Evolutionary conservation across 257 asterid genomes (phyloP), one percentile per base, ranked within the genome.

Genomic region (Solanum tarapatanum): DNA sequence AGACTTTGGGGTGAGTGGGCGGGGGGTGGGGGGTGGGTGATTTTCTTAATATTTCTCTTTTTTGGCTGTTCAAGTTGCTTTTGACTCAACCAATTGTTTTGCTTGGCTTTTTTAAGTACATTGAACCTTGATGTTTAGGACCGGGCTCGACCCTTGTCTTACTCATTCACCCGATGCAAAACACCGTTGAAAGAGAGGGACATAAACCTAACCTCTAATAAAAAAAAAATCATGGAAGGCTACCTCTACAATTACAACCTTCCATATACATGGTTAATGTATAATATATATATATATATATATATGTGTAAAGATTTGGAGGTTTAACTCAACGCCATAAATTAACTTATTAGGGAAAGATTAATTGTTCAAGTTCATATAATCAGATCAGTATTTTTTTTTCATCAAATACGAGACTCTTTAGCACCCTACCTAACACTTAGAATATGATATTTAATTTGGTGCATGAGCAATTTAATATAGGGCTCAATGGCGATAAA

Each of bases 401-500:
- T 64, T 64, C 1, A n/a, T 64, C 1, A 6, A 1, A 64, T 24
- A 24, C 26, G 32, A 64, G 3, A 11, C 32, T 64, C 17, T 64
- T 64, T 3, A 2, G 10, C 32, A 64, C 1, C 32, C 2, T 12
- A 10, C 1, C 16, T 11, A 26, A n/a, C 4, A 64, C 32, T 64
- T 5, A n/a, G 1, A 0, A 7, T 0, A 17, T 1, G 10, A 17
- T 6, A 23, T 23, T 8, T 21, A 4, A 24, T 64, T n/a, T 64
- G 17, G 3, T 64, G 72, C 12, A n/a, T 24, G 17, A 2, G 16
- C 2, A 24, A 64, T 10, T 64, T 64, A 64, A 4, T 64, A 24
- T 2, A 24, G 33, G 4, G 33, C 17, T 13, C 32, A 24, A 5
- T 24, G 7, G 2, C 4, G 32, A 10, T 62, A 64, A 2, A 64